Conservation (phyloP, 345 rosid genomes). For the Eucalyptus victrix region DNA sequence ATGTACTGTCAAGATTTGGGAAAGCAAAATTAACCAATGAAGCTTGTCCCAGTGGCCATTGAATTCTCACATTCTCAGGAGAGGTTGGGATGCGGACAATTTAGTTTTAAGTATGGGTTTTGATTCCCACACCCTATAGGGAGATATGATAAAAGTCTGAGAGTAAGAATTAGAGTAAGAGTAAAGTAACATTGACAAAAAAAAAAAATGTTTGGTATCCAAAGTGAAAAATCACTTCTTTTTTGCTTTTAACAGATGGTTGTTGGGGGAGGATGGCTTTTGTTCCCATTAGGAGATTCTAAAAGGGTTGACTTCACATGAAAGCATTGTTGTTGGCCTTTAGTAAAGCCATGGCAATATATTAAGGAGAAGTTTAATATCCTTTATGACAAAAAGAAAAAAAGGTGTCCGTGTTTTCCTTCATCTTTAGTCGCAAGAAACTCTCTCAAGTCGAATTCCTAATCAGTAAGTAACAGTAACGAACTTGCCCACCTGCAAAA, state of each 20-base stretch:
- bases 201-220: not conserved
- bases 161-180: accelerated
- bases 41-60: accelerated
- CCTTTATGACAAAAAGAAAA: not conserved
- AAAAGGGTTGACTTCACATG: not conserved
- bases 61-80: accelerated
- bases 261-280: not conserved
- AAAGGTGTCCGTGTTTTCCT: not conserved
- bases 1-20: not conserved
- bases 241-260: not conserved
- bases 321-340: not conserved
- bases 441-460: not conserved
- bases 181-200: accelerated
- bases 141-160: accelerated
- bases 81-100: accelerated
- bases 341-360: not conserved
- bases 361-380: not conserved
- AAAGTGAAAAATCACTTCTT: too few species aligned
- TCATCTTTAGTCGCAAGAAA: not conserved
- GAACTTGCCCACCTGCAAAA: not conserved
- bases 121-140: accelerated
- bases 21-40: not conserved
- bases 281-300: not conserved
- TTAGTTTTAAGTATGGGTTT: too few species aligned
- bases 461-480: not conserved